Evolutionary conservation across 192 early-diverging fungal species (phyloP).

Genomic region (Kappamyces sp.): DNA sequence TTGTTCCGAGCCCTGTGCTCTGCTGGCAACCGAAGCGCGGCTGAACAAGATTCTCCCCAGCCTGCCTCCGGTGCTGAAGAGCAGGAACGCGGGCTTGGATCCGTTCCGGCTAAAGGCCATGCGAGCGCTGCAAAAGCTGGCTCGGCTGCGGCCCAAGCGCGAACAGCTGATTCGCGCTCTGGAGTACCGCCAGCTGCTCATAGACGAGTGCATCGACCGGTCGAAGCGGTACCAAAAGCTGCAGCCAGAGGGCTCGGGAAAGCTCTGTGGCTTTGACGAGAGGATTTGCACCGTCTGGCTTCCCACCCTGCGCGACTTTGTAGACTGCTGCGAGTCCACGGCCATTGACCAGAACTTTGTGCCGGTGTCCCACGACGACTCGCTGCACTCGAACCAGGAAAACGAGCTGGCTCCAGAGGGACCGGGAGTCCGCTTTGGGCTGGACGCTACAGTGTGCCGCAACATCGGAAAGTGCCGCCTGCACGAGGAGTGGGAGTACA

Average conservation of each 20-base stretch:
- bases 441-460: slow-evolving; percentile 2
- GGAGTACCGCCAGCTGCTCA: slow-evolving; percentile 15
- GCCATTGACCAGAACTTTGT: neutral
- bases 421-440: slow-evolving; percentile 4
- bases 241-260: neutral
- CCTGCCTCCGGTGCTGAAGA: neutral
- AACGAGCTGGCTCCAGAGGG: slow-evolving; percentile 5
- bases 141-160: neutral
- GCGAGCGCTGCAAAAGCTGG: neutral
- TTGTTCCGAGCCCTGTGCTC: slow-evolving; percentile 12
- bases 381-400: no score
- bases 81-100: neutral
- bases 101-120: no score
- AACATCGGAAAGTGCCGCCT: slow-evolving; percentile 14
- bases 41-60: neutral
- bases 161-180: slow-evolving; percentile 16
- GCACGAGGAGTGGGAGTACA: slow-evolving; percentile 26
- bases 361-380: no score
- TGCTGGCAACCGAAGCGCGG: slow-evolving; percentile 4
- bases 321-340: neutral
- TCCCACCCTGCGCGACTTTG: slow-evolving; percentile 1
- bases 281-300: slow-evolving; percentile 6
- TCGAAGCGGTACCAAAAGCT: no score
- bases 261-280: slow-evolving; percentile 14
- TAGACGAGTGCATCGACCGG: slow-evolving; percentile 15